A percentile compares a stretch with the other conserved stretches of the same genome.
Conservation (phyloP, 2,329 filamentous ascomycete species). For the Verticillium nubilum region DNA sequence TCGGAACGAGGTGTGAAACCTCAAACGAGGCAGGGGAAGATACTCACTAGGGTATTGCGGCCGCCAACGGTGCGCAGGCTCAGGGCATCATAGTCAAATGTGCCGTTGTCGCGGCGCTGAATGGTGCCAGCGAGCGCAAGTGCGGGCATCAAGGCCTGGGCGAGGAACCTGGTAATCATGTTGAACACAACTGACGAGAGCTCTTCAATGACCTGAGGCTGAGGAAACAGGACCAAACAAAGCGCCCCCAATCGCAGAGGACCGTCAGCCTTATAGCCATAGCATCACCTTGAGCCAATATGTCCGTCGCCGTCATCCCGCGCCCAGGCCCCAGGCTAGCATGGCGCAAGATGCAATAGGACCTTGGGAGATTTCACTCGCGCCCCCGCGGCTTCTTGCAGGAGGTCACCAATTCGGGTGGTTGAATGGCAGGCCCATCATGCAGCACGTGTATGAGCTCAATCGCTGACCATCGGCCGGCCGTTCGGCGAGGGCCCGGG, state of each 20-base stretch:
- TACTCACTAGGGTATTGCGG: conserved; percentile 28
- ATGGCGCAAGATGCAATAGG: neutral
- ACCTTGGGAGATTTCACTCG: neutral
- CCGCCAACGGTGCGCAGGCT: conserved; percentile 27
- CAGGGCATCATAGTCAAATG: conserved; percentile 21
- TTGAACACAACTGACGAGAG: neutral
- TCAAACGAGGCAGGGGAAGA: neutral
- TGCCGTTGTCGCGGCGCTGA: neutral
- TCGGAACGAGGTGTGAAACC: neutral
- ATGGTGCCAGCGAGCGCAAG: neutral
- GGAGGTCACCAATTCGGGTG: neutral
- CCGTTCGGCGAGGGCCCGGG: neutral
- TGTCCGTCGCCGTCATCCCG: neutral
- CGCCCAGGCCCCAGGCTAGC: neutral
- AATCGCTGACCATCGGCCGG: neutral
- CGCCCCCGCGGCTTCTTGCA: neutral
- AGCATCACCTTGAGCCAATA: neutral
- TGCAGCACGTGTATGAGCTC: neutral
- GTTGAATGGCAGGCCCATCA: neutral
- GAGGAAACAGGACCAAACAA: neutral
- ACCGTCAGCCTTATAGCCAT: neutral
- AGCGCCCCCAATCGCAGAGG: neutral
- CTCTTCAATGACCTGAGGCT: neutral
- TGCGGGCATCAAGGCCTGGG: neutral
- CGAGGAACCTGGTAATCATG: conserved; percentile 1